phyloP scores from a whole-genome alignment of 371 early-diverging fungal genomes.

The Mortierella polycephala region DNA sequence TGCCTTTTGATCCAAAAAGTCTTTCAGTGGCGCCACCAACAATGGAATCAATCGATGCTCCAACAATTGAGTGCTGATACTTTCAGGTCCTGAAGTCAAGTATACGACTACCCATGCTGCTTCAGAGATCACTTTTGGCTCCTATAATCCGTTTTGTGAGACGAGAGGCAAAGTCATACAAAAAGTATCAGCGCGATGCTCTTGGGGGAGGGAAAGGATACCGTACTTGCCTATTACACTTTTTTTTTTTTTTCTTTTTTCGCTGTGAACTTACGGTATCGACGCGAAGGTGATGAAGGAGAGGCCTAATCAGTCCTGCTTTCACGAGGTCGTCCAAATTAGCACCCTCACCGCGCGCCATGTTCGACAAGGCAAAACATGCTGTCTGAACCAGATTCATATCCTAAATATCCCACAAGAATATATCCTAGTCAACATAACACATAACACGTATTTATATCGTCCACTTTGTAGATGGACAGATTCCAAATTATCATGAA shows the following conservation, averaged over 20 bases:
- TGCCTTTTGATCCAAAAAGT: constrained; percentile 56
- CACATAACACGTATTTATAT: neutral
- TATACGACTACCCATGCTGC: constrained; percentile 78
- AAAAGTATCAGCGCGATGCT: no score
- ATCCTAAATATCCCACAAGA: constrained; percentile 43
- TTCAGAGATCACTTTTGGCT: constrained; percentile 70
- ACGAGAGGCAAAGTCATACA: neutral
- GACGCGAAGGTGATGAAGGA: constrained; percentile 61
- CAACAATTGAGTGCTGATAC: constrained; percentile 61
- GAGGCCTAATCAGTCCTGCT: constrained; percentile 53
- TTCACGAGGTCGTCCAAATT: constrained; percentile 63
- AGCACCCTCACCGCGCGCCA: constrained; percentile 71
- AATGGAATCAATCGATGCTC: constrained; percentile 57
- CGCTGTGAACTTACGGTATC: constrained; percentile 37
- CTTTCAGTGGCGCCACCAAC: constrained; percentile 47
- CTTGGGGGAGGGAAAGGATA: no score
- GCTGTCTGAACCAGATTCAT: constrained; percentile 70
- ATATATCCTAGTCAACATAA: no score
- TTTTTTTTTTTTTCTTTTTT: no score
- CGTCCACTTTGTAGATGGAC: no score
- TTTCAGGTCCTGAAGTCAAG: constrained; percentile 70
- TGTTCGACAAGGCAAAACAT: constrained; percentile 82
- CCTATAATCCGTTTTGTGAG: constrained; percentile 21
- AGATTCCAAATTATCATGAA: neutral
- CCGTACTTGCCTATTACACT: no score